A percentile compares a stretch with the other conserved stretches of the same genome.
Evolutionary conservation across 208 protist genomes (phyloP).

Genomic region (Acanthamoeba royreba): DNA sequence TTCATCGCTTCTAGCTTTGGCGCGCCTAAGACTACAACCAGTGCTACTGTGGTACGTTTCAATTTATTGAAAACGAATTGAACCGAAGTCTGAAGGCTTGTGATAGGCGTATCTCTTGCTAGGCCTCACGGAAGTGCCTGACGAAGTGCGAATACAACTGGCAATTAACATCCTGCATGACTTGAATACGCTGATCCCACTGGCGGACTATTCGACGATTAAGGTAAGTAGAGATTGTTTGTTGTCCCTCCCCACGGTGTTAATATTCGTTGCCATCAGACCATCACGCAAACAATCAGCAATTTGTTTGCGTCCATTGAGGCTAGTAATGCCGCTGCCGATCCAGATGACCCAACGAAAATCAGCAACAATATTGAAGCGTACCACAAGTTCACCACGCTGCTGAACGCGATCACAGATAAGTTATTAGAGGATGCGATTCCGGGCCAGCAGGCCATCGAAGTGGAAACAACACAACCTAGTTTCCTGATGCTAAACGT

Average conservation of each 20-base stretch:
- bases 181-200: background rate
- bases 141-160: background rate
- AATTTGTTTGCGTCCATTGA: background rate
- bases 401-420: background rate
- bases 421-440: background rate
- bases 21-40: background rate
- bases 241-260: too few species aligned
- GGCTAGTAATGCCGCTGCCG: too few species aligned
- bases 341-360: too few species aligned
- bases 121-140: conserved; percentile 20
- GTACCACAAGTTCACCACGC: background rate
- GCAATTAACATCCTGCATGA: background rate
- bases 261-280: background rate
- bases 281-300: background rate
- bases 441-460: background rate
- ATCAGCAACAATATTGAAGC: too few species aligned
- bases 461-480: background rate
- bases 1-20: background rate
- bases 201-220: background rate
- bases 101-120: background rate
- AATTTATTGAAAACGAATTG: background rate
- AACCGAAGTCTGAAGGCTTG: background rate
- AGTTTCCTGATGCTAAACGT: background rate
- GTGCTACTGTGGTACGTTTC: background rate
- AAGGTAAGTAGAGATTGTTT: background rate